Evolutionary conservation across 2,329 filamentous ascomycete species (phyloP), one percentile per base, ranked within the genome.

Genomic region (Neospermospora avenae): DNA sequence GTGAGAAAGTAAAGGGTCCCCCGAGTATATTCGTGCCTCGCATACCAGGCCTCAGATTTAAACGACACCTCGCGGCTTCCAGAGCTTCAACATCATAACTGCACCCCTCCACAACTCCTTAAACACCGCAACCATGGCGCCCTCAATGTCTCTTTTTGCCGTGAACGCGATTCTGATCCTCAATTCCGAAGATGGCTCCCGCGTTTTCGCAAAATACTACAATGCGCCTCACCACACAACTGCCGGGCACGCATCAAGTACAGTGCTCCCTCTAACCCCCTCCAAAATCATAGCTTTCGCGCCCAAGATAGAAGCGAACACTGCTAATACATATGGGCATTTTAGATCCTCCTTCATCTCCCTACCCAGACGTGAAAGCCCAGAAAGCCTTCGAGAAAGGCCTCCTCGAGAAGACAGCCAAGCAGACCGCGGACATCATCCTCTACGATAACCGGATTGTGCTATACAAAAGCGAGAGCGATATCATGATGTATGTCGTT

Each of bases 371-470:
- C 60, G 77, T 95, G 58, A 97, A 97, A 80, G 87, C 96, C 69
- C 95, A 99, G 78, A 96, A 96, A 76, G 84, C 90, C 1, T 99
- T 99, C 72, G 95, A 99, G 77, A 97, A 97, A 80, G 95, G 93
- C 5, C 84, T 99, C 41, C 79, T 97, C 62, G 88, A 96, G 72
- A 98, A 99, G 83, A 98, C 95, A 16, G 88, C 90, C 68, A 99
- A 98, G 81, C 91, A 96, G 78, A 93, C 86, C 14, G 91, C 89
- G 69, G 95, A 98, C 78, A 95, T 99, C 70, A 96, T 99, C 69
- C 85, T 99, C 58, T 98, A 97, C 78, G 95, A 99, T 78, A 96
- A 96, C 78, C 86, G 91, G 71, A 89, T 99, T 63, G 91, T 98
- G 58, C 88, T 98, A 55, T 99, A 97, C 82, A 99, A 99, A 85